Conservation (phyloP, 495 filamentous ascomycete genomes). For the Aspergillus biplanus region DNA sequence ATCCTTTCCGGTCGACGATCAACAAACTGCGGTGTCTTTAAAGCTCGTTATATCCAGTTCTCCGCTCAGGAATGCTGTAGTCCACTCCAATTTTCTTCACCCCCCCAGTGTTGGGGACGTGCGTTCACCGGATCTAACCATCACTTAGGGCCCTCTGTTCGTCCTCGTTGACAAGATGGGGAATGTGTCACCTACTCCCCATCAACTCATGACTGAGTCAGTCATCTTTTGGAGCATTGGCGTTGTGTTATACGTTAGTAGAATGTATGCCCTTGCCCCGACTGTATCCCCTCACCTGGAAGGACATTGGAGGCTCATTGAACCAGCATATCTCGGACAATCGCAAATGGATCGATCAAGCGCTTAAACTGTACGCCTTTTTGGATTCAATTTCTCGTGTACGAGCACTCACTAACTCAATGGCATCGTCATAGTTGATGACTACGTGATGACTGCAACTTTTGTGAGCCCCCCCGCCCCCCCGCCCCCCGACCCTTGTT, state of each 20-base stretch:
- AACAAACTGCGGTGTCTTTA: constrained; percentile 1
- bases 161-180: constrained; percentile 31
- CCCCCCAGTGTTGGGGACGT: not conserved
- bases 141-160: not conserved
- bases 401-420: constrained; percentile 33
- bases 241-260: constrained; percentile 34
- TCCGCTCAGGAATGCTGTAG: too few relatives aligned
- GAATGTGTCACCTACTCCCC: constrained; percentile 38
- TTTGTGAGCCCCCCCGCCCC: constrained; percentile 41
- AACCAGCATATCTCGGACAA: constrained; percentile 33
- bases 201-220: constrained; percentile 36
- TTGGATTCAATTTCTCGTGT: not conserved
- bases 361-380: constrained; percentile 37
- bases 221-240: constrained; percentile 41
- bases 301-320: constrained; percentile 19
- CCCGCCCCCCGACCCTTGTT: not conserved
- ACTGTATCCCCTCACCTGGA: not conserved
- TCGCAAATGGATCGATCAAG: constrained; percentile 40
- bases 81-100: too few relatives aligned
- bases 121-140: not conserved
- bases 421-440: constrained; percentile 40
- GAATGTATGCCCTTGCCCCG: constrained; percentile 25
- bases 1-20: not conserved
- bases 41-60: not conserved
- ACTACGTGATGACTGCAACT: constrained; percentile 60